phyloP scores from a whole-genome alignment of 108 stramenopile genomes.

The Schizochytrium sp. region DNA sequence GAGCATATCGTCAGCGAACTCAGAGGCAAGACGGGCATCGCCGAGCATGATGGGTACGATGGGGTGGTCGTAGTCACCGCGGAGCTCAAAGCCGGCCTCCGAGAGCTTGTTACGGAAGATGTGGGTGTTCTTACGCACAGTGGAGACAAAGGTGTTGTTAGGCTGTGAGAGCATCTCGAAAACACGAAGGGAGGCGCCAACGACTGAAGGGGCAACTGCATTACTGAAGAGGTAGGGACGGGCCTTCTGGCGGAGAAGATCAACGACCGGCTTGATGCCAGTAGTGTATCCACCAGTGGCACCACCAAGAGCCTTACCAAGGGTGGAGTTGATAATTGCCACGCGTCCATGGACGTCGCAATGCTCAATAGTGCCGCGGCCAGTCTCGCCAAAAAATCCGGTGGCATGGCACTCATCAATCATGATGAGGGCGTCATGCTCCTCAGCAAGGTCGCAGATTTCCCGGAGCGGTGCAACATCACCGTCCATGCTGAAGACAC shows the following conservation, averaged over 20 bases:
- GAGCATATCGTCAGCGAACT: conserved; percentile 65
- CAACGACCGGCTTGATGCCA: conserved; percentile 62
- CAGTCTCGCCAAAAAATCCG: conserved; percentile 69
- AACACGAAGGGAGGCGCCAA: conserved; percentile 66
- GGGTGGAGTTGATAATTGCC: conserved; percentile 71
- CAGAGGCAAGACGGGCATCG: conserved; percentile 68
- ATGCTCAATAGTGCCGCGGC: conserved; percentile 67
- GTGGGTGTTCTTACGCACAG: conserved; percentile 59
- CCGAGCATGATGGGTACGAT: conserved; percentile 71
- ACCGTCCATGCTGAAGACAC: conserved; percentile 67
- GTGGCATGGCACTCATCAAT: conserved; percentile 72
- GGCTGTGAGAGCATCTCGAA: conserved; percentile 65
- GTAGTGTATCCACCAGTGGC: conserved; percentile 72
- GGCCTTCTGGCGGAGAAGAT: conserved; percentile 65
- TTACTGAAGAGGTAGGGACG: conserved; percentile 72
- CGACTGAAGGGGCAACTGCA: conserved; percentile 67
- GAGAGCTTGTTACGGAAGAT: conserved; percentile 60
- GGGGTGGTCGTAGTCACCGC: conserved; percentile 63
- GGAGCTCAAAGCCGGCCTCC: conserved; percentile 64
- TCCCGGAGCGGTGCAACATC: conserved; percentile 61
- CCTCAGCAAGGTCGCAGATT: conserved; percentile 66
- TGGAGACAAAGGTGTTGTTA: conserved; percentile 59
- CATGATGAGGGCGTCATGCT: conserved; percentile 69
- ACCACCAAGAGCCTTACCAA: conserved; percentile 72
- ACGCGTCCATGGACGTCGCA: conserved; percentile 66